A percentile compares a stretch with the other conserved stretches of the same genome.
Conservation (phyloP, 306 rosid species). For the Lathyrus tuberosus region DNA sequence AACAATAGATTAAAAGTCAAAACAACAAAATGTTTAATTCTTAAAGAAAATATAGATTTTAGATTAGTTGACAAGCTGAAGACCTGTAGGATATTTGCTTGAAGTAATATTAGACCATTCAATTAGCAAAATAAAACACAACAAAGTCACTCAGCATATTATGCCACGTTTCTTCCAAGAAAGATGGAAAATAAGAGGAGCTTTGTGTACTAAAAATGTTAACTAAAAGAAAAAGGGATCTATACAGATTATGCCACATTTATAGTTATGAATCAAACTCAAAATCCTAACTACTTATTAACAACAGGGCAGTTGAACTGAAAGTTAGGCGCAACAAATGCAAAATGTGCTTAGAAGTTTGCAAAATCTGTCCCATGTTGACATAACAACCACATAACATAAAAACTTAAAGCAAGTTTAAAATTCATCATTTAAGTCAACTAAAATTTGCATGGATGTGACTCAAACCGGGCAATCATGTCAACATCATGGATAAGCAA, state of each 20-base stretch:
- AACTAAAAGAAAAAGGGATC: too few relatives aligned
- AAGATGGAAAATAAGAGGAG: neutral
- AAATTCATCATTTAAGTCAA: neutral
- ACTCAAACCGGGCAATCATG: neutral
- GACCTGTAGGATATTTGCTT: neutral
- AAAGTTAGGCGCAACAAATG: neutral
- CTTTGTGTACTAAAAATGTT: neutral
- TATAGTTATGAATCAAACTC: too few relatives aligned
- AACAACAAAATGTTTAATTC: conserved; percentile 5
- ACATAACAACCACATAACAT: neutral
- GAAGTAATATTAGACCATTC: conserved; percentile 18
- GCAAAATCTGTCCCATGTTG: conserved; percentile 11
- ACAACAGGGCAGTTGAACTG: neutral
- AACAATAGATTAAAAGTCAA: conserved; percentile 7
- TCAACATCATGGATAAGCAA: neutral
- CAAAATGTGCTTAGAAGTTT: neutral
- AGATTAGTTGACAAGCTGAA: neutral
- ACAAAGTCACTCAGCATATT: neutral
- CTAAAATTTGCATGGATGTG: neutral
- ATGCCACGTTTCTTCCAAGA: too few relatives aligned
- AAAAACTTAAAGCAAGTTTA: conserved; percentile 3
- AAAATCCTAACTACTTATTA: neutral
- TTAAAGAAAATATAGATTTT: neutral
- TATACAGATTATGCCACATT: too few relatives aligned
- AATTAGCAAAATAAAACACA: conserved; percentile 23